Conservation (phyloP, 2,329 filamentous ascomycete species). For the Neofusicoccum parvum region DNA sequence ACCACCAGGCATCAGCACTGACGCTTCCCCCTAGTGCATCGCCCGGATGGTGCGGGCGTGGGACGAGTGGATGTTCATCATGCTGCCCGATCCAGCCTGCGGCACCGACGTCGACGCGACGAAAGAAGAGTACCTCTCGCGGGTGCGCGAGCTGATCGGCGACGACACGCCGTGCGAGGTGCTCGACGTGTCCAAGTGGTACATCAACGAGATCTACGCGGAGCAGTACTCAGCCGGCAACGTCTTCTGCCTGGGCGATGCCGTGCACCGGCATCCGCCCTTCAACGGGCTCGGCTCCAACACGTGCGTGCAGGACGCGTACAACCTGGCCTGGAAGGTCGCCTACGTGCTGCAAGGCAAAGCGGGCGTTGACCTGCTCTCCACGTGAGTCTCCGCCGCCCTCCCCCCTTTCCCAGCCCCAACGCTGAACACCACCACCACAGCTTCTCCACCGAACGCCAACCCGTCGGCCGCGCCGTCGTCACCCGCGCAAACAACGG, state of each 20-base stretch:
- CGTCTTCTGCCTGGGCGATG: conserved; percentile 29
- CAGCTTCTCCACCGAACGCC: conserved; percentile 35
- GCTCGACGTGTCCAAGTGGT: conserved; percentile 19
- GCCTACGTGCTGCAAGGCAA: conserved; percentile 33
- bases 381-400: conserved; percentile 5
- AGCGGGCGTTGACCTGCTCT: conserved; percentile 31
- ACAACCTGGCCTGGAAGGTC: conserved; percentile 44
- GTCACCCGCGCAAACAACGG: conserved; percentile 61
- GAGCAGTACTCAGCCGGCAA: conserved; percentile 22
- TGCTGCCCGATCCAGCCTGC: conserved; percentile 13
- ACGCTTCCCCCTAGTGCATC: conserved; percentile 29
- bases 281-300: conserved; percentile 30
- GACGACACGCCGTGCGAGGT: conserved; percentile 15
- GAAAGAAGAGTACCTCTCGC: conserved; percentile 28
- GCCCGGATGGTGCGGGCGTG: conserved; percentile 65
- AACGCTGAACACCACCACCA: too few species aligned
- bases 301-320: conserved; percentile 40
- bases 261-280: conserved; percentile 32
- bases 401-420: too few species aligned
- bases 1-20: too few species aligned
- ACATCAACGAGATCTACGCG: conserved; percentile 24
- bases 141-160: conserved; percentile 18
- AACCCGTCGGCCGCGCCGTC: conserved; percentile 44
- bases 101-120: conserved; percentile 1
- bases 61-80: conserved; percentile 59